Evolutionary conservation across 2,329 filamentous ascomycete genomes (phyloP).

Genomic region (Fusarium decemcellulare): DNA sequence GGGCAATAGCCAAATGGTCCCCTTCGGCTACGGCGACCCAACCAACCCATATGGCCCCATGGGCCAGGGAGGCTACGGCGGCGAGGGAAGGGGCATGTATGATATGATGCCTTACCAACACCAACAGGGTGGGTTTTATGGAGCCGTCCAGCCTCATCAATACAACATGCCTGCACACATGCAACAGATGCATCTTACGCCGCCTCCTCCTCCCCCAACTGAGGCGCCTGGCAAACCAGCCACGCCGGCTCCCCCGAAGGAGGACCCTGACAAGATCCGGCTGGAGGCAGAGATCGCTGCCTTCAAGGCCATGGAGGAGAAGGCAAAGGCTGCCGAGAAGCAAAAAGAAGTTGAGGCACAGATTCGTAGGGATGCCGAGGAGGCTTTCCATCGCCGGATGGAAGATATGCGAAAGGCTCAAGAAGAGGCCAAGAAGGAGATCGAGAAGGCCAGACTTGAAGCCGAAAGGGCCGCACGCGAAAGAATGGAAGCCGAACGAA

Average conservation of each 20-base stretch:
- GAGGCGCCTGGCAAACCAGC: constrained; percentile 57
- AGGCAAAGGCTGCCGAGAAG: constrained; percentile 61
- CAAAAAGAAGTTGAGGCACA: constrained; percentile 60
- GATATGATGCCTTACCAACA: constrained; percentile 66
- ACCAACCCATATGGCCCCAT: constrained; percentile 58
- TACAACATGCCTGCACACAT: constrained; percentile 52
- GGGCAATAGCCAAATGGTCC: constrained; percentile 62
- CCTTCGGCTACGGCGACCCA: constrained; percentile 54
- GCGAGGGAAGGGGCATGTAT: constrained; percentile 57
- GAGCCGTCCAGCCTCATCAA: constrained; percentile 44
- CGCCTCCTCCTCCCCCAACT: constrained; percentile 56
- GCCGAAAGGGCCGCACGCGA: constrained; percentile 61
- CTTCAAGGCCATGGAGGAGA: constrained; percentile 62
- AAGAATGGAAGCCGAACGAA: constrained; percentile 58
- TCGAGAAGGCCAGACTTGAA: constrained; percentile 42
- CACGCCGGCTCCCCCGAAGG: constrained; percentile 56
- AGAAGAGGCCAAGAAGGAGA: constrained; percentile 56
- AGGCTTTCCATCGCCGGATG: constrained; percentile 51
- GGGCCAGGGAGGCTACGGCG: constrained; percentile 53
- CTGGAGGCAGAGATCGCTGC: constrained; percentile 71
- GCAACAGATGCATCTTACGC: constrained; percentile 58
- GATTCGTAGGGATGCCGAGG: constrained; percentile 63
- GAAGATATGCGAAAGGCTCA: constrained; percentile 45
- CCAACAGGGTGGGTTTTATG: constrained; percentile 49
- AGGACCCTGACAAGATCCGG: constrained; percentile 72